Evolutionary conservation across 2,329 filamentous ascomycete genomes (phyloP).

Genomic region (Hymenoscyphus fructigenus): DNA sequence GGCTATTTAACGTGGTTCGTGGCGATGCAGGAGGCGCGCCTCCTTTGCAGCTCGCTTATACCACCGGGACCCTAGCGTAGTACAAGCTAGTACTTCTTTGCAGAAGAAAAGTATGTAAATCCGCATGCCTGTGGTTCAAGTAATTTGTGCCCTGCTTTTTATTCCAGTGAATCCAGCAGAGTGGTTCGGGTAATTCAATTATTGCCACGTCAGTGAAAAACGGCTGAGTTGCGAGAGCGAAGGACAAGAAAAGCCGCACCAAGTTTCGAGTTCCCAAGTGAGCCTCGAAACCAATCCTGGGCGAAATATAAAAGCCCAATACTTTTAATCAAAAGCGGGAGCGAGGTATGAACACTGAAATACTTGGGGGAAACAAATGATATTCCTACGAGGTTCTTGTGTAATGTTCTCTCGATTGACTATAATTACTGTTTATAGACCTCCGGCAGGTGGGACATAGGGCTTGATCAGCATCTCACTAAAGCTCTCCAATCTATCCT

Average conservation of each 20-base stretch:
- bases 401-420: neutral
- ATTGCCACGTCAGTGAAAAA: neutral
- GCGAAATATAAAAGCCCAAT: neutral
- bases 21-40: too few relatives aligned
- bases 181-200: neutral
- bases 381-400: neutral
- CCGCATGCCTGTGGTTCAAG: too few relatives aligned
- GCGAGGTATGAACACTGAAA: neutral
- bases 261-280: neutral
- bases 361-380: neutral
- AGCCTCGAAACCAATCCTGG: neutral
- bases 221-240: too few relatives aligned
- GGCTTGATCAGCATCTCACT: slow-evolving; percentile 80
- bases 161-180: neutral
- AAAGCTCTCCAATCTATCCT: slow-evolving; percentile 89
- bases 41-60: too few relatives aligned
- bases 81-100: neutral
- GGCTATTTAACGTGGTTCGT: too few relatives aligned
- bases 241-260: too few relatives aligned
- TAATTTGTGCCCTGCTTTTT: neutral
- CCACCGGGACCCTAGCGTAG: neutral
- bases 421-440: slow-evolving; percentile 28
- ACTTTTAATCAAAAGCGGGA: neutral
- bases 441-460: slow-evolving; percentile 62
- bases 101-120: too few relatives aligned